Percentiles rank a stretch among this genome's conserved stretches.
Conservation (phyloP, 1,284 basidiomycete genomes). For the Xanthoconium separans region DNA sequence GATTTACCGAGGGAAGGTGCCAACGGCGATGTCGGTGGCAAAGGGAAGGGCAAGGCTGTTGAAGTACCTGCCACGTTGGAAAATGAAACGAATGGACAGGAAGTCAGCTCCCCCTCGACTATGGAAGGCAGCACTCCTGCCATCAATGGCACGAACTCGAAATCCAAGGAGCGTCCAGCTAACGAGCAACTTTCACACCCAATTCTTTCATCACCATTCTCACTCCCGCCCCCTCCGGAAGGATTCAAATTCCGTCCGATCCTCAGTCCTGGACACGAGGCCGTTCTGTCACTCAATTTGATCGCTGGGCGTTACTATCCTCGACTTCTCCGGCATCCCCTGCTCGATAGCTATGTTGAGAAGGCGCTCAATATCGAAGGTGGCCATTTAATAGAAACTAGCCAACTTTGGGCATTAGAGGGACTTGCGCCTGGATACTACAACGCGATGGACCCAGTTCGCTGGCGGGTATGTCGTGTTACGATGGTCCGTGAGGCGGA, state of each 20-base stretch:
- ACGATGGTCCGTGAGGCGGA: constrained; percentile 62
- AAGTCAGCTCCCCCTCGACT: constrained; percentile 19
- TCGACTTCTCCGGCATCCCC: constrained; percentile 58
- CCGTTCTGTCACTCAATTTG: constrained; percentile 60
- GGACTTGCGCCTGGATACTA: constrained; percentile 61
- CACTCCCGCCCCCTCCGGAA: constrained; percentile 57
- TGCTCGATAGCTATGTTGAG: constrained; percentile 43
- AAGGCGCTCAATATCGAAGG: constrained; percentile 36
- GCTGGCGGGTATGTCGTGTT: constrained; percentile 48
- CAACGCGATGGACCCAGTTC: constrained; percentile 62
- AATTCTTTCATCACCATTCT: constrained; percentile 37
- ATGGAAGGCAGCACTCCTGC: constrained; percentile 9
- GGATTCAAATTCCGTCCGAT: constrained; percentile 72
- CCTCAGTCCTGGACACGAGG: constrained; percentile 59
- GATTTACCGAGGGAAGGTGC: constrained; percentile 16
- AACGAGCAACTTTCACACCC: constrained; percentile 42
- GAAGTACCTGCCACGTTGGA: constrained; percentile 14
- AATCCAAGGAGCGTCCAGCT: constrained; percentile 20
- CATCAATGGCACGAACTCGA: constrained; percentile 12
- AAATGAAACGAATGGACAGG: constrained; percentile 6
- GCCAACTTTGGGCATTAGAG: constrained; percentile 64
- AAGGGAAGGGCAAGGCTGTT: constrained; percentile 31
- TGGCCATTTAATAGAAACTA: constrained; percentile 39
- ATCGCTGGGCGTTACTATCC: constrained; percentile 78
- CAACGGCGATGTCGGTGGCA: constrained; percentile 15